A percentile compares a stretch with the other conserved stretches of the same genome.
Evolutionary conservation across 225 moss, liverwort and hornwort genomes (phyloP).

Genomic region (Sphagnum contortum): DNA sequence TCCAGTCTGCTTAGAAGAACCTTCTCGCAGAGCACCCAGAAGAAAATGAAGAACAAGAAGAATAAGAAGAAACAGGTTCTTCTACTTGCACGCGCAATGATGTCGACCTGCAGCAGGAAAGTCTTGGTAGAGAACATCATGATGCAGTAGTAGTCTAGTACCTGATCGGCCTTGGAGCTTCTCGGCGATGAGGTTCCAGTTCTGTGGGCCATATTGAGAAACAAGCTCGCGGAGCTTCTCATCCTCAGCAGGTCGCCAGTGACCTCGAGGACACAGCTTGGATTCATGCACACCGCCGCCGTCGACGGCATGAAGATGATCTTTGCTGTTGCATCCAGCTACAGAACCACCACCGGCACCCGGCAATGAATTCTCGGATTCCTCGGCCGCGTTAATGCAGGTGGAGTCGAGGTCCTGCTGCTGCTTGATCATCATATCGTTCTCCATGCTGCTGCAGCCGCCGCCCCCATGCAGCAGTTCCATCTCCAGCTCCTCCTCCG

Average conservation of each 20-base stretch:
- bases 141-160: constrained; percentile 5
- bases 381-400: constrained; percentile 53
- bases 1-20: too few relatives aligned
- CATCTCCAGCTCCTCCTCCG: constrained; percentile 41
- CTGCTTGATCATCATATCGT: too few relatives aligned
- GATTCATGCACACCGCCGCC: constrained; percentile 43
- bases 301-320: constrained; percentile 43
- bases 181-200: constrained; percentile 97
- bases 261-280: constrained; percentile 94
- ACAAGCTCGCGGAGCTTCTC: constrained; percentile 89
- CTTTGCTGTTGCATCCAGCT: constrained; percentile 16
- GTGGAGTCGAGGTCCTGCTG: constrained; percentile 18
- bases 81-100: too few relatives aligned
- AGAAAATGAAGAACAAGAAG: too few relatives aligned
- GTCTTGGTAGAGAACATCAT: too few relatives aligned
- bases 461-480: constrained; percentile 12
- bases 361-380: constrained; percentile 44
- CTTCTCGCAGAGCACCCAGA: too few relatives aligned
- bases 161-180: constrained; percentile 96
- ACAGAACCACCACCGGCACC: too few relatives aligned
- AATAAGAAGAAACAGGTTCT: too few relatives aligned
- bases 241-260: constrained; percentile 96
- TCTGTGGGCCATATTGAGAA: constrained; percentile 81
- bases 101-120: too few relatives aligned
- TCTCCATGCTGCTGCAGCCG: too few relatives aligned